Evolutionary conservation across 1,139 yeast genomes (phyloP).

Genomic region (Kodamaea sp.): DNA sequence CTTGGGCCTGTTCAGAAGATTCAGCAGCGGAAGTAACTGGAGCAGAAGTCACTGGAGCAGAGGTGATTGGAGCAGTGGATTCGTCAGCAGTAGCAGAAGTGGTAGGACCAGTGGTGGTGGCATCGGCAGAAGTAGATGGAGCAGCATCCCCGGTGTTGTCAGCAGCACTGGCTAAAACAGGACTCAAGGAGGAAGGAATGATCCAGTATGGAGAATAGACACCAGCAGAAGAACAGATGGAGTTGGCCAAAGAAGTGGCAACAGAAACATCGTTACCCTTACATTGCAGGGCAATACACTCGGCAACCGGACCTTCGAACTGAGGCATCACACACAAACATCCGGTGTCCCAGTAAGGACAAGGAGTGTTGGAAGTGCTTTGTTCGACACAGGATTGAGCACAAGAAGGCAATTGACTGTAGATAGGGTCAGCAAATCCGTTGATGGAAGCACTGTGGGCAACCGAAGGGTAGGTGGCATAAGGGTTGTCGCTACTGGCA

Average conservation of each 20-base stretch:
- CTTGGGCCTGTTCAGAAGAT: background rate
- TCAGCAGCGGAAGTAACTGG: slow-evolving; percentile 4
- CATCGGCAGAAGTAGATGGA: slow-evolving; percentile 11
- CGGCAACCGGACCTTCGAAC: slow-evolving; percentile 45
- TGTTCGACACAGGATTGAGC: slow-evolving; percentile 40
- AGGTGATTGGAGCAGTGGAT: slow-evolving; percentile 3
- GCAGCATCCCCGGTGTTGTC: no score
- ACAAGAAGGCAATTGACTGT: slow-evolving; percentile 41
- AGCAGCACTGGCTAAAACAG: slow-evolving; percentile 28
- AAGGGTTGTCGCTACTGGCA: slow-evolving; percentile 20
- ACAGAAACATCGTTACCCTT: slow-evolving; percentile 29
- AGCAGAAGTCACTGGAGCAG: slow-evolving; percentile 15
- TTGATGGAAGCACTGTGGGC: slow-evolving; percentile 51
- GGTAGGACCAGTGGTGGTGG: slow-evolving; percentile 14
- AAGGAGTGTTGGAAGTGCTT: slow-evolving; percentile 35
- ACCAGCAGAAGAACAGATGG: slow-evolving; percentile 45
- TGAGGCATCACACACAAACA: slow-evolving; percentile 54
- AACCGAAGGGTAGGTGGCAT: slow-evolving; percentile 46
- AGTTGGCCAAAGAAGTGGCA: slow-evolving; percentile 42
- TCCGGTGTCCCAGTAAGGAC: slow-evolving; percentile 59
- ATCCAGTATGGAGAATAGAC: slow-evolving; percentile 42
- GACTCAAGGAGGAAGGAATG: slow-evolving; percentile 38
- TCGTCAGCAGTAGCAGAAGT: slow-evolving; percentile 9
- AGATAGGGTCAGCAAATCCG: slow-evolving; percentile 55
- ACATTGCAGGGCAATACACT: slow-evolving; percentile 45